Percentiles rank a stretch among this genome's conserved stretches.
These are phyloP conservation scores for Kwoniella dejecticola DNA, from an alignment of 768 basidiomycete genomes.

Conservation along the genomic window DNA sequence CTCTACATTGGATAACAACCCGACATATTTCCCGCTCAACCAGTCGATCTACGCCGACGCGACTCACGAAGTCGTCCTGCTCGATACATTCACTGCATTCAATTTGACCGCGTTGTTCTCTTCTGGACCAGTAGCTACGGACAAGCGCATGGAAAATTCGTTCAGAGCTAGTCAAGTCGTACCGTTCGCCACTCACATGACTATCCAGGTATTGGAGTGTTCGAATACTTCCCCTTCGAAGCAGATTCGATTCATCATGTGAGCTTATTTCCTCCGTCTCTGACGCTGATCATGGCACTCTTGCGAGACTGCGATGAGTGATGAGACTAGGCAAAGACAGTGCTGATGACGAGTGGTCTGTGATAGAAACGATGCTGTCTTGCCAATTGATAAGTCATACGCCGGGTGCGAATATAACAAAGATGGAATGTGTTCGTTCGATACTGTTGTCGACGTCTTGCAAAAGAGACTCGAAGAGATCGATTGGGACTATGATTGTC, in stretches of 20 bases:
- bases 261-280: conserved; percentile 45
- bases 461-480: conserved; percentile 51
- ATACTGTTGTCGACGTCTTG: conserved; percentile 52
- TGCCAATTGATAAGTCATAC: conserved; percentile 51
- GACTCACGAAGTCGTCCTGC: conserved; percentile 80
- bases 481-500: conserved; percentile 56
- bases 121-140: conserved; percentile 72
- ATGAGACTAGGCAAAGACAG: no score
- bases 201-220: conserved; percentile 66
- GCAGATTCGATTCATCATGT: conserved; percentile 59
- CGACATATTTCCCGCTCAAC: conserved; percentile 54
- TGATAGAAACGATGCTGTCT: conserved; percentile 57
- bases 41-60: conserved; percentile 71
- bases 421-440: conserved; percentile 56
- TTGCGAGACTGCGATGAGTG: no score
- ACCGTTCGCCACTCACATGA: conserved; percentile 59
- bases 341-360: no score
- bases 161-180: conserved; percentile 49
- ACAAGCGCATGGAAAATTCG: conserved; percentile 63
- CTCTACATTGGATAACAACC: conserved; percentile 49
- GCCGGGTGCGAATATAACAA: conserved; percentile 51
- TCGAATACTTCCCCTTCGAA: conserved; percentile 34
- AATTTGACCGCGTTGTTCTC: conserved; percentile 75
- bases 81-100: conserved; percentile 83
- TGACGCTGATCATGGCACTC: conserved; percentile 13